Evolutionary conservation across 1,139 yeast genomes (phyloP).

Genomic region (Entelexis sorbosivorans): DNA sequence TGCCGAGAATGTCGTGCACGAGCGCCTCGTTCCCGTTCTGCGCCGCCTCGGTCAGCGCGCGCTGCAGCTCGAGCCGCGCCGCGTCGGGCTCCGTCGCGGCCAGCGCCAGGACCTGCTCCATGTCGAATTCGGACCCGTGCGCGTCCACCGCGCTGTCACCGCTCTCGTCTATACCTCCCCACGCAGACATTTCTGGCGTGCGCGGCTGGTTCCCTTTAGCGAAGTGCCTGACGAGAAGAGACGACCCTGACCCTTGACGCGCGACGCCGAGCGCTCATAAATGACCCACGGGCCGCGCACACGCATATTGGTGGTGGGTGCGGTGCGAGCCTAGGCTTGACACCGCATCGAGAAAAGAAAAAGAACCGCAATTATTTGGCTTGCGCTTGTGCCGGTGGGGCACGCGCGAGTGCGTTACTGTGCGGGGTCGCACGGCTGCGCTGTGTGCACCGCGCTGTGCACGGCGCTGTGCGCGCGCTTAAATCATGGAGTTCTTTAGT

Average conservation of each 20-base stretch:
- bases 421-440: no score
- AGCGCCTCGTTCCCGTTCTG: constrained; percentile 31
- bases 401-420: no score
- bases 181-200: constrained; percentile 12
- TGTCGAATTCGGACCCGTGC: constrained; percentile 5
- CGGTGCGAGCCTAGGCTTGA: no score
- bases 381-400: no score
- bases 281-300: no score
- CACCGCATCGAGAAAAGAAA: no score
- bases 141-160: constrained; percentile 2
- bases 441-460: no score
- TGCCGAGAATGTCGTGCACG: constrained; percentile 28
- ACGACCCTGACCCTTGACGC: constrained; percentile 5
- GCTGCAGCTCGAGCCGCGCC: constrained; percentile 14
- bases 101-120: not conserved
- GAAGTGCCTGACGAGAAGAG: no score
- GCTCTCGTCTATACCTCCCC: constrained; percentile 17
- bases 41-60: constrained; percentile 28
- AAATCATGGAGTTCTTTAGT: no score
- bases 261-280: not conserved
- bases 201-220: not conserved
- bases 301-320: no score
- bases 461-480: no score
- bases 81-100: constrained; percentile 11
- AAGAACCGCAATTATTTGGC: no score